Base-by-base conservation (phyloP, 2,329 filamentous ascomycete species). In the Pestalotiopsis sp. region DNA sequence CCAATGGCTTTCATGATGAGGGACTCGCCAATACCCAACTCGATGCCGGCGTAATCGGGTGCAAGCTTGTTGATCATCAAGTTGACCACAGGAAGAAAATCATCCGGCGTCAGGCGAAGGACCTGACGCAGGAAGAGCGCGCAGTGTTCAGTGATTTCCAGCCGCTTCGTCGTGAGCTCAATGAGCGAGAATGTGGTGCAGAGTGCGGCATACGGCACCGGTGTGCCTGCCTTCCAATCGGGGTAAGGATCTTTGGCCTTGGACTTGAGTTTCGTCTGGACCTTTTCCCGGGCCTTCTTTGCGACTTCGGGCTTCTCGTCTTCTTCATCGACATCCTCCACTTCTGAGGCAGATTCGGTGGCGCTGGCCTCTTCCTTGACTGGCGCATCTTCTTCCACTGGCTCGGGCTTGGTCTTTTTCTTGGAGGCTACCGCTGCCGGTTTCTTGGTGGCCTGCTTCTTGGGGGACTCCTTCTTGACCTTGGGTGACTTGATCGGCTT, bases 1-100 rank as follows among this genome's bases (percentile, higher is more conserved):
- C 95, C 95, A 75, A 99, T 97, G 4, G 96, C 93, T 79, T 98
- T 99, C 94, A 98, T 98, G 75, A 99, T 98, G 35, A 99, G 81
- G 0, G 95, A 98, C 81, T 99, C 96, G 67, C 96, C 96, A 73
- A 99, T 99, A n/a, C 96, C 96, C 38, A 99, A 86, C 80, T 99
- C 96, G 70, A 99, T 94, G 22, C 96, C 96, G 57, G 94, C 92
- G 78, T 98, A 99, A 76, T 99, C 96, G 3, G 96, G 95, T 2
- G 96, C 96, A 30, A 99, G 88, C 79, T 98, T 98, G 81, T 98
- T 98, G 79, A 97, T 93, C 96, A 99, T 98, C 38, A 99, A 88
- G 70, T 97, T 85, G 26, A 98, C 91, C 0, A 94, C 97, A 0
- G 94, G 90, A 1, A 98, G 86, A 22, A 99, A 85, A 77, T 99